These are phyloP conservation scores for Hydnomerulius pinastri DNA, from an alignment of 768 basidiomycete genomes.

Conservation along the genomic window DNA sequence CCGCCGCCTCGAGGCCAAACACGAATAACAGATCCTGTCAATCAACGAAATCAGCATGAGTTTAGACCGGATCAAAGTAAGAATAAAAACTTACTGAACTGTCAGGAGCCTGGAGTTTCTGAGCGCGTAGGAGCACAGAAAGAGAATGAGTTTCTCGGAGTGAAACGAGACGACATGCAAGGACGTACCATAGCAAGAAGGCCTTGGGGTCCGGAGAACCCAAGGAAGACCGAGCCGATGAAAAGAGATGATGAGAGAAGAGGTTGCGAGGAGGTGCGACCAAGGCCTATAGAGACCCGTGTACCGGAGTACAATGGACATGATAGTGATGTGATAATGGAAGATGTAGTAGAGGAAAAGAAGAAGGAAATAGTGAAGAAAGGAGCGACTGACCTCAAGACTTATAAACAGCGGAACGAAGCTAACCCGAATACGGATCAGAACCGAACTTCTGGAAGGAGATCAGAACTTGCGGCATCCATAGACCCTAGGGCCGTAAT, in stretches of 20 bases:
- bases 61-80: too few relatives aligned
- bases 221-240: neutral
- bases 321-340: neutral
- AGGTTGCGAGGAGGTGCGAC: neutral
- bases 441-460: neutral
- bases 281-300: neutral
- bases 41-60: too few relatives aligned
- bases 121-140: too few relatives aligned
- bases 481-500: neutral
- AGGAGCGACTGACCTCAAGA: too few relatives aligned
- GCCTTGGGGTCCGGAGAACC: too few relatives aligned
- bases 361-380: neutral
- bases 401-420: neutral
- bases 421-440: neutral
- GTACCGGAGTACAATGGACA: neutral
- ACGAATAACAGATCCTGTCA: neutral
- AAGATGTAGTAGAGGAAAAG: neutral
- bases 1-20: neutral
- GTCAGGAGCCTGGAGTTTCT: too few relatives aligned
- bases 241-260: neutral
- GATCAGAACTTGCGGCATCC: neutral
- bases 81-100: neutral
- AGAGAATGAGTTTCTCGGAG: too few relatives aligned
- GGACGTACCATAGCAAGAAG: neutral
- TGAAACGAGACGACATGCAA: too few relatives aligned